These are phyloP conservation scores for Schizosaccharomyces osmophilus DNA, from an alignment of 805 yeast species.

Conservation along the genomic window DNA sequence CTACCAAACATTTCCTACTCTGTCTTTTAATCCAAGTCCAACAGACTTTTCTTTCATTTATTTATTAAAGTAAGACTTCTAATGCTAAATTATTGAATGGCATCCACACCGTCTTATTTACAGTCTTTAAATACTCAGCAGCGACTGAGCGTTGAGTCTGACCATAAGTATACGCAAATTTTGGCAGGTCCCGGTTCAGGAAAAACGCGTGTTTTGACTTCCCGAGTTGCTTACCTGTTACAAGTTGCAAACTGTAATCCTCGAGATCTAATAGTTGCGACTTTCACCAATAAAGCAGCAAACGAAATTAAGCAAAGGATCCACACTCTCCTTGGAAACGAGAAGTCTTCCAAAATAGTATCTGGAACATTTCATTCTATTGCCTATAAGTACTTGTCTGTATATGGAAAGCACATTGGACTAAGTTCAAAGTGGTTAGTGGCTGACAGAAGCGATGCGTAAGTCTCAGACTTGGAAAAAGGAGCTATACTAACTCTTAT, in stretches of 20 bases:
- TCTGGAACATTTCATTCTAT: constrained; percentile 84
- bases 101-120: neutral
- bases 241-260: constrained; percentile 32
- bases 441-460: neutral
- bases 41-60: too few species aligned
- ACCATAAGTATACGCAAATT: neutral
- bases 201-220: constrained; percentile 61
- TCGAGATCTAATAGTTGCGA: constrained; percentile 48
- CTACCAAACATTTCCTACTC: neutral
- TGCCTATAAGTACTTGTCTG: constrained; percentile 34
- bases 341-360: constrained; percentile 20
- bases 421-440: neutral
- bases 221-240: constrained; percentile 42
- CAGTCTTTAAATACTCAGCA: neutral
- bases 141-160: neutral
- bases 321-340: constrained; percentile 7
- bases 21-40: neutral
- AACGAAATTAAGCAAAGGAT: constrained; percentile 56
- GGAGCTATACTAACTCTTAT: neutral
- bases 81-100: neutral
- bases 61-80: too few species aligned
- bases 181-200: constrained; percentile 34
- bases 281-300: constrained; percentile 86
- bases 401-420: constrained; percentile 29
- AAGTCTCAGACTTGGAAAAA: neutral